phyloP scores from a whole-genome alignment of 202 grass and related monocot genomes.

The Hordeum pubiflorum region DNA sequence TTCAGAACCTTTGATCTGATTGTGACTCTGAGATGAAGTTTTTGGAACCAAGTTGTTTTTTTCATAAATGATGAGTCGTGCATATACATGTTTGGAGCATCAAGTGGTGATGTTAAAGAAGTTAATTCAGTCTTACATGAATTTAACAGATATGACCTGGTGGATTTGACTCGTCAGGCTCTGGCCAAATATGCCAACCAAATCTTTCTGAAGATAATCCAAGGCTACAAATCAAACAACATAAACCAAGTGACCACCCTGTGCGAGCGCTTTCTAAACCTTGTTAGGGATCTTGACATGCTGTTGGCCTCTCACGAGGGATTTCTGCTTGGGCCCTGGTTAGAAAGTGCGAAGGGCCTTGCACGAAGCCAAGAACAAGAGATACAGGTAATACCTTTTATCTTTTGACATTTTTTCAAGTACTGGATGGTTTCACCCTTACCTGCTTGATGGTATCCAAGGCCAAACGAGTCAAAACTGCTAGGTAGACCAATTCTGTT shows the following conservation, averaged over 20 bases:
- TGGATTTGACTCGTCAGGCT: conserved; percentile 80
- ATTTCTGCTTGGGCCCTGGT: conserved; percentile 77
- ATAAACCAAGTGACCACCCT: conserved; percentile 36
- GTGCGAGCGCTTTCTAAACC: conserved; percentile 46
- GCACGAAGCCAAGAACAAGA: conserved; percentile 46
- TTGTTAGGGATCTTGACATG: conserved; percentile 58
- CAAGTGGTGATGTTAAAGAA: not conserved
- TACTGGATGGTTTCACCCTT: not conserved
- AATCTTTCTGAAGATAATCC: conserved; percentile 48
- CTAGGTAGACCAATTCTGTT: not conserved
- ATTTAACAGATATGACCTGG: conserved; percentile 59
- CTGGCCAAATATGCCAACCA: conserved; percentile 78
- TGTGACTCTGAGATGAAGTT: not conserved
- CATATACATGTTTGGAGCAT: conserved; percentile 7
- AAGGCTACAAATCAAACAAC: conserved; percentile 49
- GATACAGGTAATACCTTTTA: conserved; percentile 43
- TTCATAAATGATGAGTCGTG: not conserved
- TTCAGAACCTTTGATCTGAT: not conserved
- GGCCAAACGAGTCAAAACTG: not conserved
- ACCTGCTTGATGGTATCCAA: not conserved
- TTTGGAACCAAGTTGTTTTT: not conserved
- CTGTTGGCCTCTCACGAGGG: conserved; percentile 65
- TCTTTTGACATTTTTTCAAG: not conserved
- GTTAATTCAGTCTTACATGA: not conserved
- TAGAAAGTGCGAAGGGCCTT: conserved; percentile 63